Evolutionary conservation across 164 flowering plant species (phyloP).

Genomic region (Tetrastigma voinierianum): DNA sequence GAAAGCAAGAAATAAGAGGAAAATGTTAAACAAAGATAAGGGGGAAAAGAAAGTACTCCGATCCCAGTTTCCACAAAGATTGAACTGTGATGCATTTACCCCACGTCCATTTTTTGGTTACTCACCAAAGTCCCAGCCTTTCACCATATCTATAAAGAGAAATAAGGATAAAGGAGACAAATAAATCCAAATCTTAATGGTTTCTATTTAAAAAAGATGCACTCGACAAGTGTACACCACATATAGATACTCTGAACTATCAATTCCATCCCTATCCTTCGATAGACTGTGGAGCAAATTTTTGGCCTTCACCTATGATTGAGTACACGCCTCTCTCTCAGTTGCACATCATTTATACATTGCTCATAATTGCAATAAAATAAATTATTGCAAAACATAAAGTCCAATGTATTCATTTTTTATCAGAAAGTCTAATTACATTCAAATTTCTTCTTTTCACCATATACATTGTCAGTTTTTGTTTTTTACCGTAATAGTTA

Average conservation of each 20-base stretch:
- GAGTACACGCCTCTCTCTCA: conserved; percentile 2
- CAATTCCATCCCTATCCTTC: conserved; percentile 59
- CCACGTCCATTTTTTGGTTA: conserved; percentile 92
- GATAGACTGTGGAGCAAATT: conserved; percentile 45
- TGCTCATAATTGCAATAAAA: not conserved
- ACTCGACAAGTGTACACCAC: conserved; percentile 36
- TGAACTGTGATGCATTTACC: conserved; percentile 88
- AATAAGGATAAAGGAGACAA: not conserved
- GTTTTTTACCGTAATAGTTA: too few species aligned
- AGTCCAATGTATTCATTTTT: too few species aligned
- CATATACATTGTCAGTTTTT: too few species aligned
- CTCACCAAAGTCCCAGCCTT: conserved; percentile 99
- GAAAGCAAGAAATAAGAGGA: not conserved
- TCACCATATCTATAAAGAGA: conserved; percentile 72
- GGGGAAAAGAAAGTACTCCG: conserved; percentile 50
- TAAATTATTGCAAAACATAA: not conserved
- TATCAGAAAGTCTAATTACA: too few species aligned
- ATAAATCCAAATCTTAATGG: not conserved
- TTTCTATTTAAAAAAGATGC: not conserved
- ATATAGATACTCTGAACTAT: conserved; percentile 78
- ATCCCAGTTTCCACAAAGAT: conserved; percentile 83
- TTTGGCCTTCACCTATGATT: conserved; percentile 61
- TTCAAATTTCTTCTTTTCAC: too few species aligned
- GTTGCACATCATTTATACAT: not conserved
- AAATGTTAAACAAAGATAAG: not conserved